Evolutionary conservation across 306 rosid genomes (phyloP).

Genomic region (Calophaca sinica): DNA sequence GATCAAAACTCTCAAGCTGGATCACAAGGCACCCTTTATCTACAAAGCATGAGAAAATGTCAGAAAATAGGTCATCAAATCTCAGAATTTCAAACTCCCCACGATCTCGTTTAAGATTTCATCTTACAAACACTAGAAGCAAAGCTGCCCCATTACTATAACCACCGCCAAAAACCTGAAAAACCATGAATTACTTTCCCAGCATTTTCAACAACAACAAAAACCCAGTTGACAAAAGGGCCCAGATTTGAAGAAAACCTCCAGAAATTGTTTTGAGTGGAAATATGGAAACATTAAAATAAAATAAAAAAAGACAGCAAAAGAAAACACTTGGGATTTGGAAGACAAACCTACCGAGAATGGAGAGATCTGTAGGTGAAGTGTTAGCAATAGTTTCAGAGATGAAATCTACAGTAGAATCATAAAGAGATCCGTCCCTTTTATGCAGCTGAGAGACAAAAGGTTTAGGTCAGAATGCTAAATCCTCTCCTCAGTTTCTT

Average conservation of each 20-base stretch:
- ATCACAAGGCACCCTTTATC: conserved; percentile 51
- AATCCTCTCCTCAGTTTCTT: conserved; percentile 35
- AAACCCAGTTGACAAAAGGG: conserved; percentile 26
- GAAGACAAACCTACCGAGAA: conserved; percentile 38
- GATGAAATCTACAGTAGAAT: conserved; percentile 39
- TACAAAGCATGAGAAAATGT: conserved; percentile 43
- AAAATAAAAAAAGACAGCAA: background rate
- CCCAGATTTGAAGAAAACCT: conserved; percentile 42
- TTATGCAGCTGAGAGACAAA: conserved; percentile 19
- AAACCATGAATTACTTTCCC: background rate
- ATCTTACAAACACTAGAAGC: conserved; percentile 14
- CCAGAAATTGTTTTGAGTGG: background rate
- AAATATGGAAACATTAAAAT: no score
- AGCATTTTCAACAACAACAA: conserved; percentile 33
- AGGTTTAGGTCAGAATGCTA: conserved; percentile 60
- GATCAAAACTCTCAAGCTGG: conserved; percentile 45
- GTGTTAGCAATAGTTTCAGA: conserved; percentile 38
- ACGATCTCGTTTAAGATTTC: conserved; percentile 26
- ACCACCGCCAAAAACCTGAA: conserved; percentile 27
- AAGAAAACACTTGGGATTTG: conserved; percentile 1
- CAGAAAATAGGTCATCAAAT: conserved; percentile 31
- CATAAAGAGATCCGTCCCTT: conserved; percentile 25
- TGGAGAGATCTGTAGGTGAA: conserved; percentile 57
- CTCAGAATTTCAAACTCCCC: background rate
- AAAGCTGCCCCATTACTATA: background rate